Evolutionary conservation across 139 green algal species (phyloP).

Genomic region (Closterium sp.): DNA sequence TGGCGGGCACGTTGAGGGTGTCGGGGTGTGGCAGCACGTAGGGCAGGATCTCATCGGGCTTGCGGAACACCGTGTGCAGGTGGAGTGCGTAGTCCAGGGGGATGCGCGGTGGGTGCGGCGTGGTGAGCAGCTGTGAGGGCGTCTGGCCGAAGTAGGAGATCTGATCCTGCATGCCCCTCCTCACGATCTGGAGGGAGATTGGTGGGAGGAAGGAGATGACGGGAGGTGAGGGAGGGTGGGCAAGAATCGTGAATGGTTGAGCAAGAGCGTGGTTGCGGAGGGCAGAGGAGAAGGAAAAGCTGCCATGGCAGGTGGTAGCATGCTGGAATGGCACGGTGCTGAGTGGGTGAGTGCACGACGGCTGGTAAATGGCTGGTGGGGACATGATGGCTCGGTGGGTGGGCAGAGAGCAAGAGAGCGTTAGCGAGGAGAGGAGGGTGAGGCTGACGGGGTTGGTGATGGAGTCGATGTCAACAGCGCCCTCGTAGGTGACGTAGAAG

Average conservation of each 20-base stretch:
- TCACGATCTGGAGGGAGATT: not conserved
- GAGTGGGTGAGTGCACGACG: no score
- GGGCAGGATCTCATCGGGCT: conserved; percentile 8
- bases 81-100: conserved; percentile 25
- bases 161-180: conserved; percentile 51
- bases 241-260: not conserved
- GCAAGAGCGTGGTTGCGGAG: not conserved
- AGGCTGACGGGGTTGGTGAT: conserved; percentile 34
- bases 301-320: not conserved
- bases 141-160: conserved; percentile 61
- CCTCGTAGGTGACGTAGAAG: conserved; percentile 87
- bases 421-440: not conserved
- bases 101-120: conserved; percentile 27
- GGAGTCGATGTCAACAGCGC: conserved; percentile 55
- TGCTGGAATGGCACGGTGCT: no score
- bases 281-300: not conserved
- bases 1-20: conserved; percentile 33
- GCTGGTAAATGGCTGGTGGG: no score
- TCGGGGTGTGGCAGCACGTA: conserved; percentile 20
- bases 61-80: conserved; percentile 40
- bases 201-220: not conserved
- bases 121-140: conserved; percentile 53
- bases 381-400: not conserved
- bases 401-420: not conserved
- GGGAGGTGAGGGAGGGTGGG: not conserved